Conservation (phyloP, 2,329 filamentous ascomycete species). For the Sclerotinia nivalis region DNA sequence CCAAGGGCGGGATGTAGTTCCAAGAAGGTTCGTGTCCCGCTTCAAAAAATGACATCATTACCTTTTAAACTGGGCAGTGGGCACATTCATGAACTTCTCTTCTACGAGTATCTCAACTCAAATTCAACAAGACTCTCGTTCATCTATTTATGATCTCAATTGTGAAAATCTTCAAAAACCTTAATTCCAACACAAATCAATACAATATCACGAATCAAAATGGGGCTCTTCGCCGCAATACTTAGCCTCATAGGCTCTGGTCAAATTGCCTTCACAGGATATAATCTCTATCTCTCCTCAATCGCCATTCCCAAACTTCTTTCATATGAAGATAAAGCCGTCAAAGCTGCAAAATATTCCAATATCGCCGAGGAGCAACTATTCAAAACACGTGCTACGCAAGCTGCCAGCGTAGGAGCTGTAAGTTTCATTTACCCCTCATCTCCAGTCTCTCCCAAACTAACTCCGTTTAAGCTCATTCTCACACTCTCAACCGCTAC, state of each 20-base stretch:
- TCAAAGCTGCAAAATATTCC: slow-evolving; percentile 50
- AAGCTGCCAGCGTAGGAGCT: slow-evolving; percentile 34
- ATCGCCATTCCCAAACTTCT: slow-evolving; percentile 47
- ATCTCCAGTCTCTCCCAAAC: not conserved
- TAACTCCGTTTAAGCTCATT: not conserved
- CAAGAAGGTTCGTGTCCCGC: not conserved
- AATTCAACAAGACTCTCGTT: not conserved
- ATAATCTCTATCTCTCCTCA: slow-evolving; percentile 47
- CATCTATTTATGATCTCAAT: not conserved
- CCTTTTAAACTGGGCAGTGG: not conserved
- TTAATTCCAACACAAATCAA: not conserved
- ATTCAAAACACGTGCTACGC: slow-evolving; percentile 48
- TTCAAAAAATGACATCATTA: slow-evolving; percentile 10
- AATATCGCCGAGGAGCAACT: slow-evolving; percentile 46
- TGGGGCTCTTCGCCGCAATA: slow-evolving; percentile 5
- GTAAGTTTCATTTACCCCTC: not conserved
- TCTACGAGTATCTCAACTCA: not conserved
- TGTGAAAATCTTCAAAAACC: not conserved
- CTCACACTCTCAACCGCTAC: not conserved
- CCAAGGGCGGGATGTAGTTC: not conserved
- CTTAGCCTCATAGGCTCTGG: slow-evolving; percentile 15
- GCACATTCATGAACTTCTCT: not conserved
- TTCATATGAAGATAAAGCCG: slow-evolving; percentile 48
- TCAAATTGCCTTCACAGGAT: slow-evolving; percentile 46
- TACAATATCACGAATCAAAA: not conserved